Evolutionary conservation across 306 rosid species (phyloP).

Genomic region (Castanea crenata): DNA sequence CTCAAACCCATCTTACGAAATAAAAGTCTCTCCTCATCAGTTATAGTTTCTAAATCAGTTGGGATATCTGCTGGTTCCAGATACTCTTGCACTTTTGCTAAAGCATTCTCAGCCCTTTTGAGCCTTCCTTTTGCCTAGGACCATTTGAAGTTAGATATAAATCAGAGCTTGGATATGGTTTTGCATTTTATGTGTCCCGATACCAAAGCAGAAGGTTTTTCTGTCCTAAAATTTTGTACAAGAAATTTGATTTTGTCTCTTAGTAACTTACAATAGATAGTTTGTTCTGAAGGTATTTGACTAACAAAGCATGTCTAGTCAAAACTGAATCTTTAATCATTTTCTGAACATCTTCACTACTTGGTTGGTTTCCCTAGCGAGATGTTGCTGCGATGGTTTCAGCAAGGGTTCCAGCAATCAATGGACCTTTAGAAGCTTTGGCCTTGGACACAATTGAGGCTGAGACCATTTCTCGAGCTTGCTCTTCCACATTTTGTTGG

Average conservation of each 20-base stretch:
- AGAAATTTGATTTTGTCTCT: constrained; percentile 20
- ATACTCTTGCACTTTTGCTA: constrained; percentile 65
- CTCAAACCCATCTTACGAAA: constrained; percentile 88
- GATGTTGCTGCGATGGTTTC: constrained; percentile 85
- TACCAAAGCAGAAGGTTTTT: background rate
- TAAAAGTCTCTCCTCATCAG: constrained; percentile 74
- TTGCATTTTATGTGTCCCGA: background rate
- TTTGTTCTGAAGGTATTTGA: constrained; percentile 58
- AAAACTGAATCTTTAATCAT: constrained; percentile 69
- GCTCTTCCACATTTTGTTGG: constrained; percentile 82
- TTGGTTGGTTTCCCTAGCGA: constrained; percentile 73
- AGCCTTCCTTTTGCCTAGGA: constrained; percentile 70
- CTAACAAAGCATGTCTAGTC: constrained; percentile 47
- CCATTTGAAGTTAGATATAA: constrained; percentile 37
- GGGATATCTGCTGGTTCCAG: constrained; percentile 77
- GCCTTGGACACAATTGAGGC: constrained; percentile 31
- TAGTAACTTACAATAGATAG: constrained; percentile 62
- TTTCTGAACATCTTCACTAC: constrained; percentile 52
- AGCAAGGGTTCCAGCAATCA: constrained; percentile 86
- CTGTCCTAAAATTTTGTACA: constrained; percentile 1
- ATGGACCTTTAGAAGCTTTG: constrained; percentile 44
- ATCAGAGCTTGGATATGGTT: background rate
- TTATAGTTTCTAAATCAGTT: constrained; percentile 80
- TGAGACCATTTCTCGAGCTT: constrained; percentile 53
- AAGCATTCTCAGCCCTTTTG: constrained; percentile 67